Conservation (phyloP, 176 grass and related monocot species). For the Carex parvula region DNA sequence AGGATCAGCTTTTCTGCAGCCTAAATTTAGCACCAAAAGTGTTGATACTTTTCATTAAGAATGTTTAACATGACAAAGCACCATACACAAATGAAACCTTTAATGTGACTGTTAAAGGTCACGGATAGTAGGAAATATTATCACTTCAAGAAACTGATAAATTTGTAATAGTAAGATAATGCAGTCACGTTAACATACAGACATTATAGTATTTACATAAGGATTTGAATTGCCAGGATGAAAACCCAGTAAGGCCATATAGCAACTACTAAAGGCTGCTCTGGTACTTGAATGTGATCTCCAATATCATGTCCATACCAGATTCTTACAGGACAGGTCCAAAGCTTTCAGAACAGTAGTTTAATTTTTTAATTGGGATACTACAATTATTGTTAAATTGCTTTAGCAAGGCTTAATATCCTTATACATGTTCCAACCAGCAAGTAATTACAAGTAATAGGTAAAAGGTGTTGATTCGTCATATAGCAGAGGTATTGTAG, state of each 20-base stretch:
- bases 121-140: neutral
- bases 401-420: neutral
- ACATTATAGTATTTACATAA: neutral
- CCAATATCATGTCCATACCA: neutral
- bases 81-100: neutral
- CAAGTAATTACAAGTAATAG: neutral
- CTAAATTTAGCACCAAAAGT: conserved; percentile 37
- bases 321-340: neutral
- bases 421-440: neutral
- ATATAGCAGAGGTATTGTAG: neutral
- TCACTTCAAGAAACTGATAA: neutral
- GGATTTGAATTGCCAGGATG: neutral
- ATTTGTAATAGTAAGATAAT: neutral
- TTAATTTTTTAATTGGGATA: neutral
- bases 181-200: neutral
- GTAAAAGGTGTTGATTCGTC: neutral
- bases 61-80: conserved; percentile 11
- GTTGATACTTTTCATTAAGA: neutral
- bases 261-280: neutral
- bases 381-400: neutral
- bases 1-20: conserved; percentile 73
- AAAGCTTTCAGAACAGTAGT: neutral
- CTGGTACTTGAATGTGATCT: neutral
- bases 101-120: neutral
- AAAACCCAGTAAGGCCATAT: neutral